Conservation (phyloP, 148 eudicot species). For the Camellia lanceoleosa region DNA sequence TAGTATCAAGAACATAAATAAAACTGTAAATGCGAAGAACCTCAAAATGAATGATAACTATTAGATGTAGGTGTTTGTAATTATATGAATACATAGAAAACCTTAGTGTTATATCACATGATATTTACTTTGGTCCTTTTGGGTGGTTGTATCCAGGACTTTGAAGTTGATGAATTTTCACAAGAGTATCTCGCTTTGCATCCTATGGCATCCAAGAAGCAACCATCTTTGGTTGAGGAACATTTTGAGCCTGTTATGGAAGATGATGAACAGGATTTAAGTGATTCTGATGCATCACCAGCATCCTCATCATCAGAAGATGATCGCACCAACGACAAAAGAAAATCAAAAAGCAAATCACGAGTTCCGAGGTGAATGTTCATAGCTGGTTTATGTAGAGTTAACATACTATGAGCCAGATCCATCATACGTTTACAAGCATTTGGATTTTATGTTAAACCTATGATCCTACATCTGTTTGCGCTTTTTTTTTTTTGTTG, state of each 20-base stretch:
- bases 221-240: slow-evolving; percentile 54
- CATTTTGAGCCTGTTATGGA: slow-evolving; percentile 70
- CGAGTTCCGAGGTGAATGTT: slow-evolving; percentile 47
- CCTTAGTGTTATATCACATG: not conserved
- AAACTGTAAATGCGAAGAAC: not conserved
- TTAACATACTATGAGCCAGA: not conserved
- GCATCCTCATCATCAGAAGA: slow-evolving; percentile 42
- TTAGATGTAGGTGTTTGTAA: not conserved
- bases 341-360: slow-evolving; percentile 30
- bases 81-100: not conserved
- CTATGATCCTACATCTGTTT: not conserved
- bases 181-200: slow-evolving; percentile 53
- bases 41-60: not conserved
- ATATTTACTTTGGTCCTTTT: not conserved
- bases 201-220: slow-evolving; percentile 48
- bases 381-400: not conserved
- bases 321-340: slow-evolving; percentile 26
- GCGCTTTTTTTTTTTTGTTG: not conserved
- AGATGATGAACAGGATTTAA: slow-evolving; percentile 28
- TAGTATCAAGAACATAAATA: not conserved
- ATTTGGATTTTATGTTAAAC: not conserved
- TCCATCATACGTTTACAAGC: not conserved
- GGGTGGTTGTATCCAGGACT: slow-evolving; percentile 37
- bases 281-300: slow-evolving; percentile 54
- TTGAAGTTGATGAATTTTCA: slow-evolving; percentile 52